Evolutionary conservation across 2,329 filamentous ascomycete species (phyloP).

Genomic region (Cladosporium sp.): DNA sequence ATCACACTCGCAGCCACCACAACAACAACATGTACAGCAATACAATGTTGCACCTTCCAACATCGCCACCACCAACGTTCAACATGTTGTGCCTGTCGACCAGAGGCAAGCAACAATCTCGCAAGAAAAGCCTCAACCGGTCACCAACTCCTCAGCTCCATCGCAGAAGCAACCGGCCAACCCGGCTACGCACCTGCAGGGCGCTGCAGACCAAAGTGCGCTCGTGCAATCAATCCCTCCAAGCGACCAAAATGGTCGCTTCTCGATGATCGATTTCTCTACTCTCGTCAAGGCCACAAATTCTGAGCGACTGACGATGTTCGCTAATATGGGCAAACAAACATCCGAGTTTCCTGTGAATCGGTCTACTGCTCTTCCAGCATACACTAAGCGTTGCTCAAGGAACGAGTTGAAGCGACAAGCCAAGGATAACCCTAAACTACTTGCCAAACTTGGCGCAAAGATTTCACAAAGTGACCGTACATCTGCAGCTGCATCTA

Average conservation of each 20-base stretch:
- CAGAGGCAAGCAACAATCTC: background rate
- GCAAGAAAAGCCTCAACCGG: background rate
- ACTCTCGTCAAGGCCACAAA: slow-evolving; percentile 41
- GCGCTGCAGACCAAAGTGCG: slow-evolving; percentile 23
- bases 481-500: slow-evolving; percentile 1
- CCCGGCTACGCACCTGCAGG: slow-evolving; percentile 28
- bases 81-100: slow-evolving; percentile 21
- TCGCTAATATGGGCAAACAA: slow-evolving; percentile 40
- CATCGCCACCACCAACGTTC: slow-evolving; percentile 28
- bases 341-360: slow-evolving; percentile 41
- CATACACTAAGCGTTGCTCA: slow-evolving; percentile 41
- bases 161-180: slow-evolving; percentile 10
- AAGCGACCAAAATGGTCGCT: slow-evolving; percentile 32
- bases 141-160: background rate
- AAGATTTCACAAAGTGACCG: background rate
- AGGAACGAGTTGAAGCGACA: slow-evolving; percentile 43
- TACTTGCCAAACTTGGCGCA: slow-evolving; percentile 31
- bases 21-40: slow-evolving; percentile 4
- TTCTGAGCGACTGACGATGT: slow-evolving; percentile 40
- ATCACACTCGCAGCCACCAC: slow-evolving; percentile 2
- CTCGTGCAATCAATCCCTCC: slow-evolving; percentile 28
- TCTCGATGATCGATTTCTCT: slow-evolving; percentile 40
- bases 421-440: slow-evolving; percentile 38
- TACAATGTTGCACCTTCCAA: slow-evolving; percentile 14
- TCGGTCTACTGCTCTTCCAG: slow-evolving; percentile 42